Percentiles rank a stretch among this genome's conserved stretches.
phyloP scores from a whole-genome alignment of 768 basidiomycete genomes.

The Solioccasus polychromus region DNA sequence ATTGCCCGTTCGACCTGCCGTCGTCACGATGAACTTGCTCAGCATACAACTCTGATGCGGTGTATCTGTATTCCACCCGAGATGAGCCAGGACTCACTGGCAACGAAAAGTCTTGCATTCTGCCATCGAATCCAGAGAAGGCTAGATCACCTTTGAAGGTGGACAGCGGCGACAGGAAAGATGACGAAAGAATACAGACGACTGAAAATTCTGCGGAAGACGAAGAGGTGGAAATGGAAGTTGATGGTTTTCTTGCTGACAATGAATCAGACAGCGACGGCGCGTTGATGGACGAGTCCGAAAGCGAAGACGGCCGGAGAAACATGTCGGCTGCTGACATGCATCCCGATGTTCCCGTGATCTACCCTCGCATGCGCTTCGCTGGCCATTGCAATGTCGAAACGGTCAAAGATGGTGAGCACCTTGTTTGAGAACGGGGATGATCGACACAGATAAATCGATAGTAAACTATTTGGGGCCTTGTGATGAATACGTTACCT shows the following conservation, averaged over 20 bases:
- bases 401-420: constrained; percentile 86
- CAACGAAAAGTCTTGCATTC: constrained; percentile 20
- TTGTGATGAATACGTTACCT: constrained; percentile 70
- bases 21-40: constrained; percentile 8
- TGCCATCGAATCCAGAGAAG: constrained; percentile 27
- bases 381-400: constrained; percentile 73
- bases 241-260: constrained; percentile 29
- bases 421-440: constrained; percentile 1
- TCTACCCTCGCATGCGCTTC: constrained; percentile 64
- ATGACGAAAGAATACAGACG: constrained; percentile 3
- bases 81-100: constrained; percentile 49
- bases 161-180: neutral
- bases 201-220: constrained; percentile 12
- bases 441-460: constrained; percentile 1
- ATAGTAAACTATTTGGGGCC: constrained; percentile 84
- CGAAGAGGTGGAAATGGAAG: constrained; percentile 27
- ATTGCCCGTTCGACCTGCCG: neutral
- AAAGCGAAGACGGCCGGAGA: constrained; percentile 33
- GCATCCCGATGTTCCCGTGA: constrained; percentile 42
- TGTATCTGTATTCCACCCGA: constrained; percentile 70
- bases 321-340: constrained; percentile 20
- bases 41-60: constrained; percentile 74
- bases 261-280: constrained; percentile 28
- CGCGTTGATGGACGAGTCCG: constrained; percentile 23
- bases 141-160: neutral